These are phyloP conservation scores for Coemansia sp. DNA, from an alignment of 192 early-diverging fungal genomes.

Conservation along the genomic window DNA sequence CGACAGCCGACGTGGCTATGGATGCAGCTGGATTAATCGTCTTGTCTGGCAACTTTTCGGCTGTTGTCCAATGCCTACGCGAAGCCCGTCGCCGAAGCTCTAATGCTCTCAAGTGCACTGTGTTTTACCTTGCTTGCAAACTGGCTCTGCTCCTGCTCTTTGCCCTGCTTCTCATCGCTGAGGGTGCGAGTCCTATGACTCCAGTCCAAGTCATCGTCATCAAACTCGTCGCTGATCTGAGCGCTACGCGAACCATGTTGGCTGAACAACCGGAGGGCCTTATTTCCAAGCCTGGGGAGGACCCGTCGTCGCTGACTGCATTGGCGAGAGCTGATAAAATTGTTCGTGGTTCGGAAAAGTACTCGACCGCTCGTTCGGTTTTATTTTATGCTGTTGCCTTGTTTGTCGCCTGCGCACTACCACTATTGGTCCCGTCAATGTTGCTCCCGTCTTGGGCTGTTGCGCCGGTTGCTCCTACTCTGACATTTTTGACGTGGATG, in stretches of 20 bases:
- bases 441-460: slow-evolving; percentile 43
- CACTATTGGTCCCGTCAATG: slow-evolving; percentile 27
- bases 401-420: slow-evolving; percentile 30
- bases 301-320: slow-evolving; percentile 11
- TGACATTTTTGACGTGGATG: slow-evolving; percentile 46
- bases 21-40: slow-evolving; percentile 42
- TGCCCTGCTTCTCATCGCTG: slow-evolving; percentile 23
- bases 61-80: slow-evolving; percentile 31
- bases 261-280: slow-evolving; percentile 32
- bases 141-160: slow-evolving; percentile 34
- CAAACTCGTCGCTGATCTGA: slow-evolving; percentile 35
- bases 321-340: not conserved
- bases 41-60: slow-evolving; percentile 32
- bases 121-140: slow-evolving; percentile 36
- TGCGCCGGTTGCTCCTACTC: slow-evolving; percentile 33
- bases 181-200: slow-evolving; percentile 33
- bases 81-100: slow-evolving; percentile 25
- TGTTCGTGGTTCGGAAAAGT: not conserved
- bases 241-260: slow-evolving; percentile 34
- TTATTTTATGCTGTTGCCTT: slow-evolving; percentile 12
- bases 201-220: slow-evolving; percentile 45
- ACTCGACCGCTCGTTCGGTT: not conserved
- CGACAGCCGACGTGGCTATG: slow-evolving; percentile 63
- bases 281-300: not conserved
- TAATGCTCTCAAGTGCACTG: slow-evolving; percentile 31